Evolutionary conservation across 2,329 filamentous ascomycete genomes (phyloP), one percentile per base, ranked within the genome.

Genomic region (Trichoderma citrinoviride): DNA sequence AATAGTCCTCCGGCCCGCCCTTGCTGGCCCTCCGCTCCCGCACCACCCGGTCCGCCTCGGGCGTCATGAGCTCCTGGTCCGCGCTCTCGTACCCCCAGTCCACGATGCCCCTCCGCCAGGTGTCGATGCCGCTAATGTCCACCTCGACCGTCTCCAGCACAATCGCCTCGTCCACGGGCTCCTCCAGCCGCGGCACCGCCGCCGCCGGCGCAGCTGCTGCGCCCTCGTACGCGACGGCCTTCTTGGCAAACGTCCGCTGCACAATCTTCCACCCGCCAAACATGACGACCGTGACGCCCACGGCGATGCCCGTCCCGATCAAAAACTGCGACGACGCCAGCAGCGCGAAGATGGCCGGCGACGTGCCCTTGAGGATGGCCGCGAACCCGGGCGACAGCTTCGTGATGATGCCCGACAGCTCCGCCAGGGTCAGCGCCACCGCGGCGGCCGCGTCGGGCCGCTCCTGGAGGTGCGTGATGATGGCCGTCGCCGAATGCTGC

Each of bases 201-300:
- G 65, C 66, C 2, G 63, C 65, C 29, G 75, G 71, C 21, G 72
- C 52, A 12, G 74, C 43, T 1, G 72, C 69, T 33, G 73, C 67
- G 7, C 75, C 75, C 52, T 73, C 72, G 2, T 72, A 66, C 1
- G 74, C 71, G 1, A 70, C 71, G 70, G 7, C 71, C 63, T 5
- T 73, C 71, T 2, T 70, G 69, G 43, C 61, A 29, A 52, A n/a
- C 61, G 76, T 91, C 71, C 88, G 89, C 82, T 97, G 96, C 78
- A 99, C 88, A 75, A 99, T 97, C 79, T 97, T 98, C 85, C 92
- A 98, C 5, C 95, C 94, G 61, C 95, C 95, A 66, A 99, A 92
- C 75, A 95, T 93, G 71, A 99, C 92, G 8, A 98, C 88, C 0
- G 95, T 98, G n/a, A 97, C 89, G 15, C 95, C 95, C 0, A 97